Evolutionary conservation across 23 red algal genomes (phyloP).

Genomic region (Gracilariopsis chorda): DNA sequence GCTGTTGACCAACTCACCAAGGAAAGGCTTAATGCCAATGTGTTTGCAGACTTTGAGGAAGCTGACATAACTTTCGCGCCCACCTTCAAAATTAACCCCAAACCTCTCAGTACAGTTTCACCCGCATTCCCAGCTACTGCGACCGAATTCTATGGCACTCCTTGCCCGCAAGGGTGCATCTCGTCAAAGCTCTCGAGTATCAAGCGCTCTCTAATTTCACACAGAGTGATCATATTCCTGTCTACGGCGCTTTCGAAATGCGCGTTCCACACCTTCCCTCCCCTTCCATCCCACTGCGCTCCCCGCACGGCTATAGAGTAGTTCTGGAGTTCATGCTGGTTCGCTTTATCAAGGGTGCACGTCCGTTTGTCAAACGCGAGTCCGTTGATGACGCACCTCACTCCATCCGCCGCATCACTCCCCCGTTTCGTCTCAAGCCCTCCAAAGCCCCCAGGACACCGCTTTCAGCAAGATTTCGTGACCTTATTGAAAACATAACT

Average conservation of each 20-base stretch:
- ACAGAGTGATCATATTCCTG: conserved; percentile 60
- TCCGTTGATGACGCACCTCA: conserved; percentile 18
- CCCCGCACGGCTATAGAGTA: conserved; percentile 28
- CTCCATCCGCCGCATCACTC: conserved; percentile 42
- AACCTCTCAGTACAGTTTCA: conserved; percentile 22
- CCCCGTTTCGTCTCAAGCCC: neutral
- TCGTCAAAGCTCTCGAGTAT: conserved; percentile 46
- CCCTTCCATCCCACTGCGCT: neutral
- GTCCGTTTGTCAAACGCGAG: conserved; percentile 18
- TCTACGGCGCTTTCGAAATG: conserved; percentile 48
- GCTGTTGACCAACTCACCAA: conserved; percentile 80
- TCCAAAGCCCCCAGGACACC: neutral
- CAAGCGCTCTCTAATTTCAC: conserved; percentile 34
- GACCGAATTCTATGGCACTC: conserved; percentile 84
- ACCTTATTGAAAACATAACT: neutral
- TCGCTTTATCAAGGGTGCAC: conserved; percentile 49
- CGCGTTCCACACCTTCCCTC: conserved; percentile 28
- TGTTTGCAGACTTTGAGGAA: conserved; percentile 90
- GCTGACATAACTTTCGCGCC: conserved; percentile 86
- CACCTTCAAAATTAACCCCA: conserved; percentile 83
- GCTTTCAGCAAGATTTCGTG: neutral
- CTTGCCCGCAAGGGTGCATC: conserved; percentile 33
- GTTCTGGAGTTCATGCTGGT: conserved; percentile 76
- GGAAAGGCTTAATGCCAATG: conserved; percentile 49
- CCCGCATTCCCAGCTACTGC: conserved; percentile 71